Evolutionary conservation across 257 asterid genomes (phyloP), one percentile per base, ranked within the genome.

Genomic region (Voacanga thouarsii): DNA sequence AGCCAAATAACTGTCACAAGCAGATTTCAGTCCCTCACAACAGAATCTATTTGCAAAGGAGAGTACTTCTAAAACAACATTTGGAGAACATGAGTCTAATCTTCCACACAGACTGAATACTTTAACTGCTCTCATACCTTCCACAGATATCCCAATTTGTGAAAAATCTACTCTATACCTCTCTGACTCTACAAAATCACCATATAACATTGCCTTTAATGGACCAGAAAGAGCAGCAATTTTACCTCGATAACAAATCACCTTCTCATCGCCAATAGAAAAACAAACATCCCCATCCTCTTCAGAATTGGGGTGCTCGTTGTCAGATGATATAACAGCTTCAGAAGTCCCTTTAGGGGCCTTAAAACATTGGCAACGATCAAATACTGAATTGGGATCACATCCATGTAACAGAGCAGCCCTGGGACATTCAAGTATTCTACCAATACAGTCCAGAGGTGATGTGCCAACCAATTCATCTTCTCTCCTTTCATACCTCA

Each of bases 401-500:
- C 81, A 83, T 12, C 90, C 89, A 41, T 72, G 73, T 6, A 80
- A 24, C 82, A 89, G 77, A 78, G 90, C 80, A 49, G 87, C 82
- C 23, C 78, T 78, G 30, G 89, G 90, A 75, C 90, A 89, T 83
- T 89, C 92, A 30, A 89, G 81, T 41, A 74, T 69, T 74, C 90
- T 83, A n/a, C 92, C 92, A 70, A 85, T 80, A 78, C 92, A 89
- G 77, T 86, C 90, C 68, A 89, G 78, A 53, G 88, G 51, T 6
- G 88, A 89, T 12, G 78, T 81, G 14, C 89, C 90, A 6, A 80
- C 77, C 43, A 89, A 72, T 68, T 89, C 88, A 81, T 86, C 90
- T 72, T 86, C 92, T 72, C 92, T 89, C 82, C 92, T 85, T 80
- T 86, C 90, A 57, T 86, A 89, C 88, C 92, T 74, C 86, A 89